phyloP scores from a whole-genome alignment of 2,329 filamentous ascomycete species.

The Colletotrichum orchidophilum region DNA sequence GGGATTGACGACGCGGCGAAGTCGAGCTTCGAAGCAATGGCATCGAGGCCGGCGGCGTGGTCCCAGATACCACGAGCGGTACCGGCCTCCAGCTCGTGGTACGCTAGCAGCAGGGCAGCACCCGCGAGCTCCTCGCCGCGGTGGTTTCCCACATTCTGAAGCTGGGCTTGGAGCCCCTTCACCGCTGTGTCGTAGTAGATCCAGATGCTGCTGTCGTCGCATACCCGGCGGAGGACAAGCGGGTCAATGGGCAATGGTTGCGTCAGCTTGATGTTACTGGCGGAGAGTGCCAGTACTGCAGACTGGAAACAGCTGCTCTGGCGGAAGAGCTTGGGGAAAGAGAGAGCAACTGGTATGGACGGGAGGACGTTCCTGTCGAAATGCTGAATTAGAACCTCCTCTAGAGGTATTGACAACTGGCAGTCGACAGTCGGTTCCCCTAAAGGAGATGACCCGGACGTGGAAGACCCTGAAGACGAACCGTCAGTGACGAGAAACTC shows the following conservation, averaged over 20 bases:
- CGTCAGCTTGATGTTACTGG: conserved; percentile 11
- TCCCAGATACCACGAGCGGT: conserved; percentile 10
- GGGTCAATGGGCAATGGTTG: not conserved
- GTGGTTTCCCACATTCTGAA: not conserved
- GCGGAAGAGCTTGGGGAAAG: conserved; percentile 12
- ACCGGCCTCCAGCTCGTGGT: conserved; percentile 22
- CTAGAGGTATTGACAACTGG: conserved; percentile 6
- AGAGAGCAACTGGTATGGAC: conserved; percentile 4
- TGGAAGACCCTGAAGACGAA: not conserved
- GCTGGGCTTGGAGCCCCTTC: not conserved
- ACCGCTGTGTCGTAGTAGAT: conserved; percentile 21
- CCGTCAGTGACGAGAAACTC: conserved; percentile 2
- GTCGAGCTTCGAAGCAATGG: conserved; percentile 18
- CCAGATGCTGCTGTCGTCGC: conserved; percentile 8
- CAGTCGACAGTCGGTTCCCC: not conserved
- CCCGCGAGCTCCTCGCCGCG: conserved; percentile 19
- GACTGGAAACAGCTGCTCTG: conserved; percentile 17
- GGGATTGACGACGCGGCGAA: not conserved
- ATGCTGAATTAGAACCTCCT: conserved; percentile 16
- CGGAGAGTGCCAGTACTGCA: conserved; percentile 17
- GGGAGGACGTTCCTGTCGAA: conserved; percentile 18
- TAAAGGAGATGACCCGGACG: not conserved
- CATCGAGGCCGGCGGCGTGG: conserved; percentile 16
- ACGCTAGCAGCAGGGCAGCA: conserved; percentile 15
- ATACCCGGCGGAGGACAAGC: not conserved